These are phyloP conservation scores for Martensiomyces pterosporus DNA, from an alignment of 192 early-diverging fungal genomes.

Conservation along the genomic window DNA sequence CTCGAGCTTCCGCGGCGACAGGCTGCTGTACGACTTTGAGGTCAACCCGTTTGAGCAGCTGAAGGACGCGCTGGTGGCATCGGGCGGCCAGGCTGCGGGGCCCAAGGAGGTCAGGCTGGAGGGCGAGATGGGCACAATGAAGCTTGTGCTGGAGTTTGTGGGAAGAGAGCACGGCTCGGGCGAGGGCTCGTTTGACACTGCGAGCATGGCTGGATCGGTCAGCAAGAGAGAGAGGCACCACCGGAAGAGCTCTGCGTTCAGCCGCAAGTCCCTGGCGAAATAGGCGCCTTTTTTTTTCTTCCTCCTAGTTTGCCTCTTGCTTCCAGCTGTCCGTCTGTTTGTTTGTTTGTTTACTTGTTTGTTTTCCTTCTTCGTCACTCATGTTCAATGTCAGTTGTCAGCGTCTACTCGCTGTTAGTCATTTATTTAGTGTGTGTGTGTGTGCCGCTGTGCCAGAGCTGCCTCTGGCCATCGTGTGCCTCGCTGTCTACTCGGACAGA, in stretches of 20 bases:
- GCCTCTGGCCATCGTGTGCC: no score
- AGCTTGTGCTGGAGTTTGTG: constrained; percentile 21
- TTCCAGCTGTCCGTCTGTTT: no score
- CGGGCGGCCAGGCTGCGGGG: constrained; percentile 8
- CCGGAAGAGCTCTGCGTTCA: constrained; percentile 38
- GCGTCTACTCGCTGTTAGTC: no score
- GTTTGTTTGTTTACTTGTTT: no score
- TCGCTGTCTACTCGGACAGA: no score
- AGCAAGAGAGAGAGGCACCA: constrained; percentile 28
- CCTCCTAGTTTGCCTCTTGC: no score
- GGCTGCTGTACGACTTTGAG: constrained; percentile 25
- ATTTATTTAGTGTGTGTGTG: no score
- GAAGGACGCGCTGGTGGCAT: constrained; percentile 25
- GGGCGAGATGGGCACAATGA: constrained; percentile 9
- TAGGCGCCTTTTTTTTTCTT: background rate
- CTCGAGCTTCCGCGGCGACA: constrained; percentile 49
- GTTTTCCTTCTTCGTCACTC: background rate
- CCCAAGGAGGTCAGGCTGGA: constrained; percentile 6
- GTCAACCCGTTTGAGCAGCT: constrained; percentile 33
- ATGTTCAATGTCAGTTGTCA: no score
- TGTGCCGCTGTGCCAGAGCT: no score
- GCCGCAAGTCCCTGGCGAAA: constrained; percentile 40
- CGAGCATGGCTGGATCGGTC: constrained; percentile 30
- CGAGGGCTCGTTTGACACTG: constrained; percentile 17
- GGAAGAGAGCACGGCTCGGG: constrained; percentile 3